Evolutionary conservation across 352 stramenopile species (phyloP), one percentile per base, ranked within the genome.

Genomic region (Saprolegnia parasitica): DNA sequence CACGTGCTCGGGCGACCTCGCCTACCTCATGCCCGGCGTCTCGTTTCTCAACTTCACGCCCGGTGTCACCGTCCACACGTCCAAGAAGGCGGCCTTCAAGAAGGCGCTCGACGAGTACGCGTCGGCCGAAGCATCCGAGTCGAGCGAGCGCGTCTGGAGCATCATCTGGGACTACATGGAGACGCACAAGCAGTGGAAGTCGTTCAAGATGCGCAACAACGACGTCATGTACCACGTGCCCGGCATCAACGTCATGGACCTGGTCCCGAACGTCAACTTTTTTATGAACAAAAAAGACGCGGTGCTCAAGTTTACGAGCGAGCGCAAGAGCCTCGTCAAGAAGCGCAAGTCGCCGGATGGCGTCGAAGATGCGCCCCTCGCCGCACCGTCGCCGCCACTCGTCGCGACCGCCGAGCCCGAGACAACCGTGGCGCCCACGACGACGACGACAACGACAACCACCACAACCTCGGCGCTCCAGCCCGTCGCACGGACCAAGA

Each of bases 1-100:
- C 68, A 71, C 60, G 0, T 81, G 72, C 23, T 72, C 67, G 1
- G 75, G 81, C 16, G 81, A 90, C 60, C 83, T 77, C 11, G 76
- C 80, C 73, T 92, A 84, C 72, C 78, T 81, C 65, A 86, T 88
- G 72, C 78, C 79, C 21, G 76, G 86, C 71, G 86, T 80, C 49
- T 64, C 77, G 0, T 95, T 93, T 60, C 76, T 83, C 49, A 76
- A 84, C 62, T 93, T 80, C 63, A 68, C 85, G 13, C 85, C 86
- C 10, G 90, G 92, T 63, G 77, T 84, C 18, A 95, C 81, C 15
- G 83, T 95, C 57, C 91, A 93, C 61, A 68, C 77, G 40, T 83
- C 78, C 23, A 89, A 91, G 68, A 47, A 73, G n/a, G 67, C 79
- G 21, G 84, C 81, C 24, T 74, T 91, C 40, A 73, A 76, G 62